phyloP scores from a whole-genome alignment of 441 rosid genomes.

The Theobroma grandiflorum region DNA sequence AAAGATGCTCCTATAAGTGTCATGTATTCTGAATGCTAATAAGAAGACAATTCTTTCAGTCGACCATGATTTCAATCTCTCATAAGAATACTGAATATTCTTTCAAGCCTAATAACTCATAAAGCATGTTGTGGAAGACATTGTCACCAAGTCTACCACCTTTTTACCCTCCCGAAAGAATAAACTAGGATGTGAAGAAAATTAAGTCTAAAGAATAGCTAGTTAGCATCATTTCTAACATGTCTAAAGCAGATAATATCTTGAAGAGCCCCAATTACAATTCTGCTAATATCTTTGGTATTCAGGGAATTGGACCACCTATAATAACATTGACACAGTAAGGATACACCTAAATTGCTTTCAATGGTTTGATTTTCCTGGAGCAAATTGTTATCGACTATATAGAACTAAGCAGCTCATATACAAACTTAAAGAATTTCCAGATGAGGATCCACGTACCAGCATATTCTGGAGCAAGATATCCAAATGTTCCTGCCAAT shows the following conservation, averaged over 20 bases:
- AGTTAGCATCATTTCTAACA: not conserved
- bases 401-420: slow-evolving; percentile 4
- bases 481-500: slow-evolving; percentile 93
- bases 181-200: not conserved
- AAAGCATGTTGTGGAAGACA: not conserved
- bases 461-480: slow-evolving; percentile 94
- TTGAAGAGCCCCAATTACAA: not conserved
- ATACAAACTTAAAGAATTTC: not conserved
- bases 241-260: not conserved
- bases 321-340: not conserved
- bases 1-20: slow-evolving; percentile 10
- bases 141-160: not conserved
- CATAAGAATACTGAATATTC: not conserved
- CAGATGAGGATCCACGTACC: slow-evolving; percentile 49
- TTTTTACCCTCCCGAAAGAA: not conserved
- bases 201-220: not conserved
- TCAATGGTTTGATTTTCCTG: slow-evolving; percentile 1
- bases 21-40: not conserved
- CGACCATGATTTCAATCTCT: not conserved
- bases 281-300: not conserved
- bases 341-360: not conserved
- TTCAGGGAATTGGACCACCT: not conserved
- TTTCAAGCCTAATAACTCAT: slow-evolving; percentile 1
- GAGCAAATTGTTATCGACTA: not conserved
- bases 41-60: not conserved